Evolutionary conservation across 768 basidiomycete genomes (phyloP), one percentile per base, ranked within the genome.

Genomic region (Lactifluus subvellereus): DNA sequence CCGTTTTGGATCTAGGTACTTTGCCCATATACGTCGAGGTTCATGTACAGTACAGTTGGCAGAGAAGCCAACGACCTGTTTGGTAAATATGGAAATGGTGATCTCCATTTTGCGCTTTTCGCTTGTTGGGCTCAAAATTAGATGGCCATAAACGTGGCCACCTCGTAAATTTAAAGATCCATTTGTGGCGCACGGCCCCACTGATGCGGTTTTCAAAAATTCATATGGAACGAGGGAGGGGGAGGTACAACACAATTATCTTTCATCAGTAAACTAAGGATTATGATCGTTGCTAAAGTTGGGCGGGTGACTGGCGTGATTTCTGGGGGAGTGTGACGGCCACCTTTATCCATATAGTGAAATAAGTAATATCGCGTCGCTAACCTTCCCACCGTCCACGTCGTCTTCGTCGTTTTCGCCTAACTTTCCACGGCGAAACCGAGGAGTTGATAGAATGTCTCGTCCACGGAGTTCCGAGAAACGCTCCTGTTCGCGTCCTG

Each of bases 161-260:
- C 45, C 40, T 43, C 11, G 6, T 27, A 40, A 52, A 43, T 43
- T 27, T 43, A 22, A 52, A 13, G 8, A 4, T 9, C 51, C 51
- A 59, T 52, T 60, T 60, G 59, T 60, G 59, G 51, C 52, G 52
- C 27, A 14, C 20, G 2, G 33, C 51, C n/a, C 22, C 33, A 18
- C 18, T 52, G 33, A 50, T 43, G 27, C 4, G n/a, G 40, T 18
- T 8, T 27, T 27, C 3, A 38, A 40, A 54, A 54, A 9, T 38
- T 47, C 20, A 27, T 4, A 43, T 35, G 47, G 33, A 43, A 32
- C 4, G 8, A 32, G 4, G 14, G 22, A 18, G 32, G 13, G 2
- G 30, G 54, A 8, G 32, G n/a, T 16, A n/a, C 45, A 48, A 48
- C 22, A 22, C 27, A 33, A 22, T 53, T 33, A 45, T 27, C 22